A percentile compares a stretch with the other conserved stretches of the same genome.
These are phyloP conservation scores for Plasmodium vinckei DNA, from an alignment of 169 alveolate species.

Conservation along the genomic window DNA sequence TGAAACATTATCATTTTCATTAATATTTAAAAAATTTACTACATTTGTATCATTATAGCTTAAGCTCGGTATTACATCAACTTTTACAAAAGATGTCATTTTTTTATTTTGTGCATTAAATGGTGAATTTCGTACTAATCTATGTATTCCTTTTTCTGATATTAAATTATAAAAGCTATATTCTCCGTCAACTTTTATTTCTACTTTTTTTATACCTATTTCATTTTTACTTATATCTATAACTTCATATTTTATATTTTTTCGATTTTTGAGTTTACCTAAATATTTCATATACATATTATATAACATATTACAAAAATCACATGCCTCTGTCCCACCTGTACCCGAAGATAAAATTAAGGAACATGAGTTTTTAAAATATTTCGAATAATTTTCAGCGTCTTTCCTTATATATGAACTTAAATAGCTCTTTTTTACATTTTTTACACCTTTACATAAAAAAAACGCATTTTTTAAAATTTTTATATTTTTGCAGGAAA, in stretches of 20 bases:
- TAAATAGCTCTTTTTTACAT: slow-evolving; percentile 18
- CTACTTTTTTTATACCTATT: slow-evolving; percentile 81
- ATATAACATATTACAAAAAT: slow-evolving; percentile 81
- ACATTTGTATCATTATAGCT: slow-evolving; percentile 80
- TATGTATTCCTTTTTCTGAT: slow-evolving; percentile 85
- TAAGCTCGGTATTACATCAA: slow-evolving; percentile 84
- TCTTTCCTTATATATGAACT: slow-evolving; percentile 58
- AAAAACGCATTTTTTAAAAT: slow-evolving; percentile 4
- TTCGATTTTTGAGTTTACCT: slow-evolving; percentile 66
- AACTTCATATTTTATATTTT: slow-evolving; percentile 72
- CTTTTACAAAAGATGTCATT: slow-evolving; percentile 84
- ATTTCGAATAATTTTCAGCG: slow-evolving; percentile 61
- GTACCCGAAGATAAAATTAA: slow-evolving; percentile 79
- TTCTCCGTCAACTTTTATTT: slow-evolving; percentile 82
- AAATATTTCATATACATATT: slow-evolving; percentile 84
- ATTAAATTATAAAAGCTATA: slow-evolving; percentile 83
- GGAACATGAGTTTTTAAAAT: slow-evolving; percentile 72
- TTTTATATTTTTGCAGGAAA: slow-evolving; percentile 23
- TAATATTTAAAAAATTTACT: slow-evolving; percentile 52
- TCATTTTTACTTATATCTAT: slow-evolving; percentile 79
- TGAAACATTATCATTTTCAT: slow-evolving; percentile 14
- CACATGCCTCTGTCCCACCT: slow-evolving; percentile 87
- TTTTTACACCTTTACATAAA: slow-evolving; percentile 26
- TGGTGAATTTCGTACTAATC: slow-evolving; percentile 83
- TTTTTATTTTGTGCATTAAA: slow-evolving; percentile 79